Percentiles rank a stretch among this genome's conserved stretches.
phyloP scores from a whole-genome alignment of 2,329 filamentous ascomycete genomes.

The Fusarium caatingaense region DNA sequence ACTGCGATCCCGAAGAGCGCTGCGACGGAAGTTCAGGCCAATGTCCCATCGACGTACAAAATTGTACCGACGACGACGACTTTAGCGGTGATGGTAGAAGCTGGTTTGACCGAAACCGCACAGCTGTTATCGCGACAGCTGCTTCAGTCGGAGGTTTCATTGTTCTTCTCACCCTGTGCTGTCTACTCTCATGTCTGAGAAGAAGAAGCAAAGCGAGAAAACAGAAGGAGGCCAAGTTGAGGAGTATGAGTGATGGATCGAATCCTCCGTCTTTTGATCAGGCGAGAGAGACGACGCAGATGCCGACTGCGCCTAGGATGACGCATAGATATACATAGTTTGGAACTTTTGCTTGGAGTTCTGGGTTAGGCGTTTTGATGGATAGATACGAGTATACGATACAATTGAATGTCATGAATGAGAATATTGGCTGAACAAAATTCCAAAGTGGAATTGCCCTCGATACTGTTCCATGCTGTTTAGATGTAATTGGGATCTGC shows the following conservation, averaged over 20 bases:
- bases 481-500: too few relatives aligned
- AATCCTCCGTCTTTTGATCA: not conserved
- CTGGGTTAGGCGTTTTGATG: not conserved
- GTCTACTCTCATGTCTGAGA: constrained; percentile 7
- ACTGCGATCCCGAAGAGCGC: constrained; percentile 22
- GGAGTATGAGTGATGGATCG: constrained; percentile 4
- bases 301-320: constrained; percentile 6
- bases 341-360: not conserved
- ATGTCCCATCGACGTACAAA: constrained; percentile 23
- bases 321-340: constrained; percentile 28
- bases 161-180: not conserved
- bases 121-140: constrained; percentile 20
- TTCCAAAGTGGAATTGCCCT: too few relatives aligned
- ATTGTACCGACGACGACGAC: not conserved
- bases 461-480: too few relatives aligned
- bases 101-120: constrained; percentile 34
- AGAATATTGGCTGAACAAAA: too few relatives aligned
- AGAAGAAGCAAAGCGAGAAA: not conserved
- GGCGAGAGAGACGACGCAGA: not conserved
- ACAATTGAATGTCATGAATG: not conserved
- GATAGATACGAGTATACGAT: not conserved
- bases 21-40: constrained; percentile 22
- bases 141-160: constrained; percentile 27
- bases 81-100: not conserved
- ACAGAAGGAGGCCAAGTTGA: not conserved